phyloP scores from a whole-genome alignment of 2,329 filamentous ascomycete genomes.

The Amauroascus verrucosus region DNA sequence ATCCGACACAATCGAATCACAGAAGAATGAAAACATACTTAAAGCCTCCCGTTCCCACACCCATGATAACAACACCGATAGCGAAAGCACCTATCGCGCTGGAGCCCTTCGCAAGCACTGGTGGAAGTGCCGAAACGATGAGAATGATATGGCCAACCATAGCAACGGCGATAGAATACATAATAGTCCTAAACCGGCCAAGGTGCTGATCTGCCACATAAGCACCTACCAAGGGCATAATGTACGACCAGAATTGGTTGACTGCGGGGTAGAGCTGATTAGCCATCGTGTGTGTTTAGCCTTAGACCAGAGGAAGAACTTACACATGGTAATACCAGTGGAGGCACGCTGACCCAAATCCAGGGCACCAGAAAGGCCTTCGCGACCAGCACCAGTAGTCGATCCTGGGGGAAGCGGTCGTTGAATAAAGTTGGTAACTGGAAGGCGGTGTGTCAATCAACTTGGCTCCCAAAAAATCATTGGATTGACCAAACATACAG shows the following conservation, averaged over 20 bases:
- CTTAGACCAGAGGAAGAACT: conserved; percentile 15
- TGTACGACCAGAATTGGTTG: conserved; percentile 53
- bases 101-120: conserved; percentile 49
- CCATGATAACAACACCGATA: conserved; percentile 56
- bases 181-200: conserved; percentile 60
- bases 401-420: conserved; percentile 46
- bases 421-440: conserved; percentile 54
- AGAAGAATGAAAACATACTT: conserved; percentile 37
- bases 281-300: background rate
- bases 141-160: conserved; percentile 58
- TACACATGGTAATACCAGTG: conserved; percentile 41
- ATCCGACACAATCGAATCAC: background rate
- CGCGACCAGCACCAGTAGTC: conserved; percentile 42
- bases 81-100: conserved; percentile 54
- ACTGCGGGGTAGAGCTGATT: conserved; percentile 24
- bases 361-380: conserved; percentile 46
- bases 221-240: conserved; percentile 50
- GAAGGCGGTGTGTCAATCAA: background rate
- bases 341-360: conserved; percentile 50
- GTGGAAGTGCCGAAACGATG: conserved; percentile 54
- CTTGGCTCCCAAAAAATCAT: background rate
- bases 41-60: conserved; percentile 69
- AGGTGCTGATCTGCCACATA: conserved; percentile 58
- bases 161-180: conserved; percentile 53
- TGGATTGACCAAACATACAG: conserved; percentile 38